These are phyloP conservation scores for Globisporangium megalacanthum DNA, from an alignment of 352 stramenopile species.

Conservation along the genomic window DNA sequence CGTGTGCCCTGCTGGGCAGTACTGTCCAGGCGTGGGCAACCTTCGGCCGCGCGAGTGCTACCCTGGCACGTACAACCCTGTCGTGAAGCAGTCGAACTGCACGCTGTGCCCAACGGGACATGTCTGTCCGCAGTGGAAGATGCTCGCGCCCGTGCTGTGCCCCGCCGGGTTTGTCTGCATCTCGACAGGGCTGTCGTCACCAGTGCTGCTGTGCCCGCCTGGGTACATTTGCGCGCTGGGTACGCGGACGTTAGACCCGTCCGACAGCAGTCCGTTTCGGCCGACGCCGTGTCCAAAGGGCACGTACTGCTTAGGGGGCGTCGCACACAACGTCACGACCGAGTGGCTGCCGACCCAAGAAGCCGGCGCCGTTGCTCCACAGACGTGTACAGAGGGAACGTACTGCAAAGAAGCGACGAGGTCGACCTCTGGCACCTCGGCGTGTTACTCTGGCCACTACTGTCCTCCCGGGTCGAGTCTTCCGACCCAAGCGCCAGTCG, in stretches of 20 bases:
- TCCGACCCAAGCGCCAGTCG: constrained; percentile 88
- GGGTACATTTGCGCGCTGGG: constrained; percentile 94
- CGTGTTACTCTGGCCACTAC: constrained; percentile 95
- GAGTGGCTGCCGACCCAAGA: constrained; percentile 89
- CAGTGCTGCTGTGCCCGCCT: constrained; percentile 89
- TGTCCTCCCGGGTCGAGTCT: constrained; percentile 88
- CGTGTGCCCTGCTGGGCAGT: constrained; percentile 89
- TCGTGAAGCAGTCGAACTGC: constrained; percentile 85
- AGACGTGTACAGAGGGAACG: constrained; percentile 93
- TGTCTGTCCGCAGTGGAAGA: constrained; percentile 90
- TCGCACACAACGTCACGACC: constrained; percentile 89
- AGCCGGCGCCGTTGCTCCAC: constrained; percentile 79
- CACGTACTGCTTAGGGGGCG: constrained; percentile 94
- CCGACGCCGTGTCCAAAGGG: constrained; percentile 88
- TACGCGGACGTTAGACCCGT: constrained; percentile 89
- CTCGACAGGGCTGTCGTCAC: constrained; percentile 85
- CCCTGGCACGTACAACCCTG: constrained; percentile 92
- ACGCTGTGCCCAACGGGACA: constrained; percentile 92
- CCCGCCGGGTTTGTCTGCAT: constrained; percentile 95
- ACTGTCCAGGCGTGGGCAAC: constrained; percentile 95
- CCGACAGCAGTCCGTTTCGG: constrained; percentile 60
- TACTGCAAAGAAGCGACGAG: constrained; percentile 89
- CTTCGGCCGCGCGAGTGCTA: constrained; percentile 87
- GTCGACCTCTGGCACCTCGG: constrained; percentile 67
- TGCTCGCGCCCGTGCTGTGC: constrained; percentile 74